Conservation (phyloP, 2,329 filamentous ascomycete genomes). For the Chrysosporium keratinophilum region DNA sequence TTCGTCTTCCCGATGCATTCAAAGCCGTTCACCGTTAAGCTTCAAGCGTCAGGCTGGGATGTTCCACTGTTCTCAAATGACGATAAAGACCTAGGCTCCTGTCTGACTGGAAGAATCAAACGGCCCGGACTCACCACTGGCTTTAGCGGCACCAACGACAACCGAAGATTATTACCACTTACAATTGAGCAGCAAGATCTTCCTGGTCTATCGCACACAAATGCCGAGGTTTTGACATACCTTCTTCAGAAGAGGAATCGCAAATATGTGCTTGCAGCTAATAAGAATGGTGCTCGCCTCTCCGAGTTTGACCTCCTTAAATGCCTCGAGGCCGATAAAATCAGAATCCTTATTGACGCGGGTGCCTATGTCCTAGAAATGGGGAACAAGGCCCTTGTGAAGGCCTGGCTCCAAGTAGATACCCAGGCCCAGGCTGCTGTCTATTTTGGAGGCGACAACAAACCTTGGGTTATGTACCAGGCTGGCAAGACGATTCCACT, state of each 20-base stretch:
- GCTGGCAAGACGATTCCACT: constrained; percentile 36
- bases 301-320: constrained; percentile 40
- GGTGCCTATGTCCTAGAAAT: constrained; percentile 56
- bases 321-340: constrained; percentile 28
- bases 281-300: constrained; percentile 28
- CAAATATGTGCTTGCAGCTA: constrained; percentile 34
- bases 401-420: constrained; percentile 44
- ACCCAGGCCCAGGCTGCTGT: constrained; percentile 40
- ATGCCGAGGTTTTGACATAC: constrained; percentile 52
- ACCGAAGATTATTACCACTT: constrained; percentile 48
- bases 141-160: constrained; percentile 64
- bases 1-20: constrained; percentile 57
- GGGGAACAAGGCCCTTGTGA: constrained; percentile 43
- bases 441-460: constrained; percentile 43
- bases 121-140: constrained; percentile 45
- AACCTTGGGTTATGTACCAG: constrained; percentile 36
- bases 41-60: constrained; percentile 60
- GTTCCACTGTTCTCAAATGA: constrained; percentile 40
- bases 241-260: constrained; percentile 46
- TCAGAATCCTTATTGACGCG: constrained; percentile 52
- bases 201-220: constrained; percentile 46
- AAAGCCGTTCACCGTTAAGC: constrained; percentile 53
- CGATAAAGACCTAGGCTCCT: background rate
- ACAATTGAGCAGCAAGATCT: constrained; percentile 54
- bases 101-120: background rate